Evolutionary conservation across 1,284 basidiomycete genomes (phyloP).

Genomic region (Grifola frondosa): DNA sequence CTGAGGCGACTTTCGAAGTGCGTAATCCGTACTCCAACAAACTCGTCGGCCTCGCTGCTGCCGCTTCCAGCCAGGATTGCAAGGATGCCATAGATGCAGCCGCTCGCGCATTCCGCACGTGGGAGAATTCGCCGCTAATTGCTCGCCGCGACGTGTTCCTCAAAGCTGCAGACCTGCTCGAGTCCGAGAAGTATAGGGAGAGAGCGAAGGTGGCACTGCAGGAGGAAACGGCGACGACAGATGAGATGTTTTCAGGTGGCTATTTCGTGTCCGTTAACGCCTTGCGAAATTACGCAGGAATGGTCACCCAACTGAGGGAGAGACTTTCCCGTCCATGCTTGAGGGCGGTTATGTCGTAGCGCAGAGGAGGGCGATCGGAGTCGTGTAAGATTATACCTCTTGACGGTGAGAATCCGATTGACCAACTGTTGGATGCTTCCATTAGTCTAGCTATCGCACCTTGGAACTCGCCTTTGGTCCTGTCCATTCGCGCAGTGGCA

Average conservation of each 20-base stretch:
- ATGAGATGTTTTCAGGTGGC: conserved; percentile 25
- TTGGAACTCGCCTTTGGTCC: conserved; percentile 46
- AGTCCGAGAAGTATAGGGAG: conserved; percentile 40
- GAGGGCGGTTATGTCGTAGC: conserved; percentile 33
- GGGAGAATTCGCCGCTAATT: conserved; percentile 43
- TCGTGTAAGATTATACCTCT: conserved; percentile 27
- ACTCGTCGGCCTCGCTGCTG: conserved; percentile 43
- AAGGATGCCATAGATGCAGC: conserved; percentile 48
- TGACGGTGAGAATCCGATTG: background rate
- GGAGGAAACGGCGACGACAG: conserved; percentile 42
- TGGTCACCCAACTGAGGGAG: conserved; percentile 24
- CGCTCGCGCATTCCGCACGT: conserved; percentile 45
- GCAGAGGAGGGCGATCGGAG: conserved; percentile 32
- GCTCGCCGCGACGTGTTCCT: conserved; percentile 45
- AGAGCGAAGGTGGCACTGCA: conserved; percentile 33
- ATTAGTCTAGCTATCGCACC: conserved; percentile 17
- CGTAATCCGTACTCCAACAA: conserved; percentile 41
- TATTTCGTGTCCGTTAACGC: conserved; percentile 10
- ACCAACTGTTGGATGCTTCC: background rate
- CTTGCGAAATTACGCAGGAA: conserved; percentile 17
- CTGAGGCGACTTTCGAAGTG: conserved; percentile 44
- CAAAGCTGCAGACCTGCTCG: conserved; percentile 45
- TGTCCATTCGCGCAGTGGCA: conserved; percentile 50
- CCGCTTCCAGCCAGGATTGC: conserved; percentile 48
- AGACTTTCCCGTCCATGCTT: conserved; percentile 29